Evolutionary conservation across 2,329 filamentous ascomycete genomes (phyloP).

Genomic region (Arthrobotrys musiformis): DNA sequence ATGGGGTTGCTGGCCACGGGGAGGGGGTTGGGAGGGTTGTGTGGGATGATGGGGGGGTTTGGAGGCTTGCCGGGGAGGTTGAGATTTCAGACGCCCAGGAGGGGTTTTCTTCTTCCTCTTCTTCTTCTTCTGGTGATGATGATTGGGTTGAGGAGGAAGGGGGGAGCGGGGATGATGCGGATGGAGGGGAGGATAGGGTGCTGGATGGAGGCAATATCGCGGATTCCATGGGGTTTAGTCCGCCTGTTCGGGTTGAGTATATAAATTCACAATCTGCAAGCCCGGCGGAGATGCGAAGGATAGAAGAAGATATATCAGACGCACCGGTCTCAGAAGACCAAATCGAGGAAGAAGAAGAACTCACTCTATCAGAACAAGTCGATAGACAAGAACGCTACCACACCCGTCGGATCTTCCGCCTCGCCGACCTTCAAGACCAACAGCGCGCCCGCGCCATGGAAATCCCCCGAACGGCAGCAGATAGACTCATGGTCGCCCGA

Average conservation of each 20-base stretch:
- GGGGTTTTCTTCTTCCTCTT: too few relatives aligned
- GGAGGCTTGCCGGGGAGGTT: too few relatives aligned
- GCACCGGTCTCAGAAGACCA: too few relatives aligned
- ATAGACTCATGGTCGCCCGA: neutral
- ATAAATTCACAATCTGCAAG: too few relatives aligned
- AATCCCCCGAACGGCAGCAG: neutral
- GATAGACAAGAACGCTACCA: neutral
- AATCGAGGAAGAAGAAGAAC: neutral
- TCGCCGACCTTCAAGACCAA: neutral
- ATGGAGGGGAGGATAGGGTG: neutral
- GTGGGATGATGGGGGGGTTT: neutral
- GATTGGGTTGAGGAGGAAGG: neutral
- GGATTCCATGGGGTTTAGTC: neutral
- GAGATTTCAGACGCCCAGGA: too few relatives aligned
- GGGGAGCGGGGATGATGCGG: neutral
- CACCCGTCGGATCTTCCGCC: neutral
- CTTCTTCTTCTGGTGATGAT: neutral
- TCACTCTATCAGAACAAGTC: too few relatives aligned
- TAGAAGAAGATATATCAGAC: too few relatives aligned
- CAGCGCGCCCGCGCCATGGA: neutral
- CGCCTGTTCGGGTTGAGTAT: neutral
- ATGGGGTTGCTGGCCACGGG: neutral
- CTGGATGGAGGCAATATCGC: neutral
- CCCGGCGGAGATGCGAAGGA: too few relatives aligned
- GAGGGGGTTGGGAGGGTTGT: neutral